Percentiles rank a stretch among this genome's conserved stretches.
These are phyloP conservation scores for Zelonia costaricensis DNA, from an alignment of 208 protist species.

Conservation along the genomic window DNA sequence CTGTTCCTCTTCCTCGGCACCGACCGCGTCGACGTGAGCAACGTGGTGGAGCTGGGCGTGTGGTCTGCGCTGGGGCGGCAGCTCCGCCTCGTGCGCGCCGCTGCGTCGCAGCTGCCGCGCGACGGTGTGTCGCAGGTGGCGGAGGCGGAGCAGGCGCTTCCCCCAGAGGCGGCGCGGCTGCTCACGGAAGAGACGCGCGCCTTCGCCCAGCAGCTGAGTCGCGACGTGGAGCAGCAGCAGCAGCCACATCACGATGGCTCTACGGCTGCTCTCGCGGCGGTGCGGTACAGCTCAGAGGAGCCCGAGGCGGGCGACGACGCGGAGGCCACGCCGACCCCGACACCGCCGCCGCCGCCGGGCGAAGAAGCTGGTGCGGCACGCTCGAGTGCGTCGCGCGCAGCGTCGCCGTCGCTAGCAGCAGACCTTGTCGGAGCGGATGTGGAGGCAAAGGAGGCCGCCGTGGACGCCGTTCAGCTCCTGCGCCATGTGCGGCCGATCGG, in stretches of 20 bases:
- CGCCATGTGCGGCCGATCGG: no score
- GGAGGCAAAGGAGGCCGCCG: no score
- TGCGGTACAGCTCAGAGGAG: no score
- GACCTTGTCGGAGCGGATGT: no score
- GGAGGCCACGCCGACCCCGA: no score
- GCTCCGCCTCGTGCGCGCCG: slow-evolving; percentile 2
- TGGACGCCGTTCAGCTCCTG: no score
- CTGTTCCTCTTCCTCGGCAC: slow-evolving; percentile 79
- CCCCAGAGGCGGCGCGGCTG: slow-evolving; percentile 10
- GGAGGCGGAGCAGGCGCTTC: slow-evolving; percentile 13
- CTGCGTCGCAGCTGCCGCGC: slow-evolving; percentile 6
- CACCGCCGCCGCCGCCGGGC: no score
- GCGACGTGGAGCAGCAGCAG: not conserved
- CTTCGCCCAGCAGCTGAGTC: slow-evolving; percentile 14
- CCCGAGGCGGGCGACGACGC: no score
- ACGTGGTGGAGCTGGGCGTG: slow-evolving; percentile 56
- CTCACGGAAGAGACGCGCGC: slow-evolving; percentile 11
- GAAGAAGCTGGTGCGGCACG: no score
- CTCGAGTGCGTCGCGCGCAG: no score
- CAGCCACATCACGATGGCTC: not conserved
- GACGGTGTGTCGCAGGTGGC: slow-evolving; percentile 6
- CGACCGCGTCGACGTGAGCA: slow-evolving; percentile 60
- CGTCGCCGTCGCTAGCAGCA: no score
- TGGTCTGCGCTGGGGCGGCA: slow-evolving; percentile 44
- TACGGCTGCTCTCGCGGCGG: no score